phyloP scores from a whole-genome alignment of 2,329 filamentous ascomycete species.

The Colletotrichum lupini region DNA sequence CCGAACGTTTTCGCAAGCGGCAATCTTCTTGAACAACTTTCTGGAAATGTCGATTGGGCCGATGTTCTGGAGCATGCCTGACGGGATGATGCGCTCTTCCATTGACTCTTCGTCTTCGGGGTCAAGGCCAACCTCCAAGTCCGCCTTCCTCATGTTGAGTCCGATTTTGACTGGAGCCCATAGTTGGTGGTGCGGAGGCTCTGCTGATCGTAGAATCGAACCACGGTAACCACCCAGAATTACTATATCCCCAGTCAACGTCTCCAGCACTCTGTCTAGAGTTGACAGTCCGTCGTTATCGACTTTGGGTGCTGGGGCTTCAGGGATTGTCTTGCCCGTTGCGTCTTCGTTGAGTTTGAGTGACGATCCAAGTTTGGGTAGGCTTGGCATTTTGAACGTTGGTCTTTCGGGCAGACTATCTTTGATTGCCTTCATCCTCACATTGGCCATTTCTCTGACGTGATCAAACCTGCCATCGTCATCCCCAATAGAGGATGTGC shows the following conservation, averaged over 20 bases:
- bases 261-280: slow-evolving; percentile 69
- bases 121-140: slow-evolving; percentile 86
- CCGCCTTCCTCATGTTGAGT: slow-evolving; percentile 89
- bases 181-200: slow-evolving; percentile 84
- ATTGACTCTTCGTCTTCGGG: slow-evolving; percentile 86
- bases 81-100: slow-evolving; percentile 84
- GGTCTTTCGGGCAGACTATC: slow-evolving; percentile 86
- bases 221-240: slow-evolving; percentile 92
- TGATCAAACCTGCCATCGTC: slow-evolving; percentile 79
- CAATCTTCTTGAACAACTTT: slow-evolving; percentile 81
- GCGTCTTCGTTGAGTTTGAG: slow-evolving; percentile 39
- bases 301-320: slow-evolving; percentile 37
- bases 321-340: slow-evolving; percentile 34
- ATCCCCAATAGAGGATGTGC: slow-evolving; percentile 85
- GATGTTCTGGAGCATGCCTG: slow-evolving; percentile 90
- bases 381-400: slow-evolving; percentile 76
- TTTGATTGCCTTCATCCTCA: slow-evolving; percentile 87
- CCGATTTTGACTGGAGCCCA: slow-evolving; percentile 97
- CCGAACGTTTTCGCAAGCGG: slow-evolving; percentile 78
- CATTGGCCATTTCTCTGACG: slow-evolving; percentile 87
- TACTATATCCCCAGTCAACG: slow-evolving; percentile 85
- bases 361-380: slow-evolving; percentile 63
- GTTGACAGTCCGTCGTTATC: slow-evolving; percentile 40
- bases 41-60: slow-evolving; percentile 91
- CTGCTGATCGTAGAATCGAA: slow-evolving; percentile 86